These are phyloP conservation scores for Colletotrichum sp. DNA, from an alignment of 2,329 filamentous ascomycete species.

Conservation along the genomic window DNA sequence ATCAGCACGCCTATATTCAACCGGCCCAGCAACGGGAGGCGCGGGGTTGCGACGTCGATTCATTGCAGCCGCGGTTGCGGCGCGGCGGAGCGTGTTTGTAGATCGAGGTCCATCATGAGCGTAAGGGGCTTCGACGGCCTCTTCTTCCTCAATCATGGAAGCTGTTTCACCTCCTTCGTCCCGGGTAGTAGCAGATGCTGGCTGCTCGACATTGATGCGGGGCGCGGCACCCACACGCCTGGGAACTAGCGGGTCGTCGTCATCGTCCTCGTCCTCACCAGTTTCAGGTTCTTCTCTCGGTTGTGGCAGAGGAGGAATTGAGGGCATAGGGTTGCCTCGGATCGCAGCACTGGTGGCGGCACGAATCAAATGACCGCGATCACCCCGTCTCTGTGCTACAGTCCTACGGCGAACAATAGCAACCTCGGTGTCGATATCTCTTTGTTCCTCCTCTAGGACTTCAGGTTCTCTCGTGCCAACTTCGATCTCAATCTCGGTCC, in stretches of 20 bases:
- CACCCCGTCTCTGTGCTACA: slow-evolving; percentile 65
- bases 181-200: not conserved
- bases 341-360: slow-evolving; percentile 47
- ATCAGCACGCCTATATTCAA: slow-evolving; percentile 72
- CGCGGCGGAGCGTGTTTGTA: slow-evolving; percentile 71
- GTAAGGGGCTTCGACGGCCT: slow-evolving; percentile 71
- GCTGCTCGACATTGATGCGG: slow-evolving; percentile 22
- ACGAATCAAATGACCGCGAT: slow-evolving; percentile 52
- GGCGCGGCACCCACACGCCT: slow-evolving; percentile 48
- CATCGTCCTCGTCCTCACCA: slow-evolving; percentile 24
- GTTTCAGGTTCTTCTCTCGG: slow-evolving; percentile 27
- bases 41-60: slow-evolving; percentile 71
- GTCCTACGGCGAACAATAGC: slow-evolving; percentile 79
- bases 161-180: slow-evolving; percentile 49
- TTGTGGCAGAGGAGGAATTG: slow-evolving; percentile 34
- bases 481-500: slow-evolving; percentile 70
- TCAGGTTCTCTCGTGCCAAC: slow-evolving; percentile 75
- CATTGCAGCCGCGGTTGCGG: slow-evolving; percentile 77
- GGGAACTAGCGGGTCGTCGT: slow-evolving; percentile 60
- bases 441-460: slow-evolving; percentile 73
- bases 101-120: slow-evolving; percentile 76
- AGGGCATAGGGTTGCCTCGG: slow-evolving; percentile 25
- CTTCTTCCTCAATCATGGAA: slow-evolving; percentile 59
- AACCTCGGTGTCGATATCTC: slow-evolving; percentile 79
- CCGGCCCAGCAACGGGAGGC: slow-evolving; percentile 56